phyloP scores from a whole-genome alignment of 177 flowering plant genomes.

The Tripterygium wilfordii region DNA sequence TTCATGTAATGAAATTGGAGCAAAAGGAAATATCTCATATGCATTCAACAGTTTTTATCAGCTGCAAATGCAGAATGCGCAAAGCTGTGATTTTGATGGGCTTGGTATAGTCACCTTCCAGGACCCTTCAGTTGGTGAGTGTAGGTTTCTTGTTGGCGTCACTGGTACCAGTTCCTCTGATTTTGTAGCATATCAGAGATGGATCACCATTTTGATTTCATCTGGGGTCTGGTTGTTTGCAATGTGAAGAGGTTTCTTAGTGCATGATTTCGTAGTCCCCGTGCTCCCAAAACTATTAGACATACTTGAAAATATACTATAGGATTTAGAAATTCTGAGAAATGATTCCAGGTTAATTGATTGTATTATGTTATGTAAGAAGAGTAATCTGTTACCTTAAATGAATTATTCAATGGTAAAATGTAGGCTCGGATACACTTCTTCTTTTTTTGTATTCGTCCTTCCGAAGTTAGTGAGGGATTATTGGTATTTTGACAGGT shows the following conservation, averaged over 20 bases:
- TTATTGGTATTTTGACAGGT: background rate
- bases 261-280: slow-evolving; percentile 23
- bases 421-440: background rate
- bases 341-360: slow-evolving; percentile 9
- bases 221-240: slow-evolving; percentile 19
- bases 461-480: too few species aligned
- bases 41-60: slow-evolving; percentile 96
- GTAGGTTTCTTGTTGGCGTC: slow-evolving; percentile 84
- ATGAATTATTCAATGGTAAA: background rate
- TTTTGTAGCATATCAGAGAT: background rate
- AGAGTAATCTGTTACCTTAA: background rate
- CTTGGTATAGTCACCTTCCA: slow-evolving; percentile 81
- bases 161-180: slow-evolving; percentile 27
- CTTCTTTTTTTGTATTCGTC: background rate
- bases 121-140: slow-evolving; percentile 82
- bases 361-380: slow-evolving; percentile 4
- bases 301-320: slow-evolving; percentile 10
- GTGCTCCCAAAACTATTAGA: slow-evolving; percentile 17
- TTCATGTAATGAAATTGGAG: slow-evolving; percentile 77
- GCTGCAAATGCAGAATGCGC: slow-evolving; percentile 58
- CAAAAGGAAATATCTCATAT: slow-evolving; percentile 76
- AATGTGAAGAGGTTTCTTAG: slow-evolving; percentile 19
- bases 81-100: slow-evolving; percentile 87
- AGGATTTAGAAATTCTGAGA: slow-evolving; percentile 10
- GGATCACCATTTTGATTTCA: slow-evolving; percentile 11